Conservation (phyloP, 2,329 filamentous ascomycete genomes). For the Penicillium sp. region DNA sequence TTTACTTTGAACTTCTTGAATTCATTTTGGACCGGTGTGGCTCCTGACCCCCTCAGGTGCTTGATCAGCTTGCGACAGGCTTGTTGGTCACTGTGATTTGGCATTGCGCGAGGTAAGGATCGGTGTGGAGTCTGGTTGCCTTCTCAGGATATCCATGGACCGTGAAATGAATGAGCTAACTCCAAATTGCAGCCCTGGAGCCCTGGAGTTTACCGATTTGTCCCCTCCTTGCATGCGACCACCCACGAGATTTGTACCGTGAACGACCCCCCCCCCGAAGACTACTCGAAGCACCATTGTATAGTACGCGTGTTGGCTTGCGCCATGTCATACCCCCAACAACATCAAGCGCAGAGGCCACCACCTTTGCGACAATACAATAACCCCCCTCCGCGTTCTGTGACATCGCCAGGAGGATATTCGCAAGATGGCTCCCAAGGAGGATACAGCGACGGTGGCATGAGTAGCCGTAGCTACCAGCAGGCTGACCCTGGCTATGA, state of each 20-base stretch:
- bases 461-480: slow-evolving; percentile 27
- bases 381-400: slow-evolving; percentile 19
- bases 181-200: background rate
- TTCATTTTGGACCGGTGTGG: background rate
- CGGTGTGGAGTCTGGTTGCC: background rate
- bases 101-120: background rate
- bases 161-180: slow-evolving; percentile 1
- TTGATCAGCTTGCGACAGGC: background rate
- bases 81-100: background rate
- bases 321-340: slow-evolving; percentile 41
- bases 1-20: background rate
- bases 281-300: background rate
- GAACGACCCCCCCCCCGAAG: background rate
- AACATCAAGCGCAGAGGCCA: slow-evolving; percentile 30
- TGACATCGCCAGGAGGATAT: slow-evolving; percentile 25
- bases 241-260: background rate
- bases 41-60: background rate
- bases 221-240: slow-evolving; percentile 6
- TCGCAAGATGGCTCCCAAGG: slow-evolving; percentile 30
- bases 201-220: background rate
- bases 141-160: background rate
- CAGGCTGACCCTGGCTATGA: slow-evolving; percentile 29
- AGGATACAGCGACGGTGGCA: slow-evolving; percentile 30
- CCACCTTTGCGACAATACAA: slow-evolving; percentile 37
- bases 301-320: background rate